Evolutionary conservation across 192 early-diverging fungal genomes (phyloP), one percentile per base, ranked within the genome.

Genomic region (Backusella macrospora): DNA sequence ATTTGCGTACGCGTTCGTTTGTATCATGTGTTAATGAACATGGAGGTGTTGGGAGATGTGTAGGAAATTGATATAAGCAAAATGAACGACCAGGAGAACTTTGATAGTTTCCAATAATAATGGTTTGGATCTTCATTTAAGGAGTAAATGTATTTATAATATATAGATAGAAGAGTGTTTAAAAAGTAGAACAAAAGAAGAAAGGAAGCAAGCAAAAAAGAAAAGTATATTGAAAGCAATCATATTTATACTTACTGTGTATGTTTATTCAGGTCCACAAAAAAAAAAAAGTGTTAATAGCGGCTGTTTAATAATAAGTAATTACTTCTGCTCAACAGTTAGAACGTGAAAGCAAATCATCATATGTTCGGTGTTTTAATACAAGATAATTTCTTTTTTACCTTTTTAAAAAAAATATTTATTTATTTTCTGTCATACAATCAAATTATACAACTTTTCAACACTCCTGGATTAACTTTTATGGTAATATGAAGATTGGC

Each of bases 21-120:
- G 52, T 10, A 10, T 59, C 52, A 26, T 59, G 46, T 46, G 45
- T 42, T 14, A 45, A 45, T 21, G 67, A 46, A 12, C 42, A 45
- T 45, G 67, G 67, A 69, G 67, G 67, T 29, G 67, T 69, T 59
- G 52, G 52, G 44, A 69, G 67, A 46, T 42, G 67, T 45, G 67
- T 69, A 46, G 42, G 67, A 29, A 69, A 47, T 34, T 69, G 67
- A 46, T 69, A 69, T 18, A 69, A 26, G 46, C 67, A 69, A 26
- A 69, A 69, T 59, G 52, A 59, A 13, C 18, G 40, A 45, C 23
- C 45, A 69, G 67, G 43, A 46, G 67, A 45, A 29, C 42, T 14
- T 26, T 26, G 21, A 45, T 34, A 69, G 18, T 69, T 45, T 10
- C 67, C 67, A 47, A 69, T 18, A 26, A 69, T 23, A 46, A 69